Base-by-base conservation (phyloP, 2,329 filamentous ascomycete species). In the Xylariaceae sp. region DNA sequence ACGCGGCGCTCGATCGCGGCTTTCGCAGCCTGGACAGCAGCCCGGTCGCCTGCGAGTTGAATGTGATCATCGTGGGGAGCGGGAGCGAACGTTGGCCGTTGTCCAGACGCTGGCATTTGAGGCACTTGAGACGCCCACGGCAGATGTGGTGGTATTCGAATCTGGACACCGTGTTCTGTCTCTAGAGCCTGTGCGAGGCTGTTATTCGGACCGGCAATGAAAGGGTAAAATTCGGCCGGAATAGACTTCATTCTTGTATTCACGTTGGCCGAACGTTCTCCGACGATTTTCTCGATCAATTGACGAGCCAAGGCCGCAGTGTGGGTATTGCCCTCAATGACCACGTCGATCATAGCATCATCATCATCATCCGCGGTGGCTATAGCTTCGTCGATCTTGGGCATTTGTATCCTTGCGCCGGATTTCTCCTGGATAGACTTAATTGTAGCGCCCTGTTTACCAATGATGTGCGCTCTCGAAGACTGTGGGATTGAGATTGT, bases 171-270 rank as follows among this genome's bases (percentile, higher is more conserved):
- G 58, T 87, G 88, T 57, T 83, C 83, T 55, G 85, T 76, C 72
- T 93, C 88, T 46, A 96, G 79, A 30, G 82, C 81, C 60, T 83
- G 80, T 50, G 91, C 75, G 44, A 84, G 77, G 40, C 82, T 77
- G 69, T 92, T 90, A 70, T 88, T 83, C 8, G 87, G 84, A 42
- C 92, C 92, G 20, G 91, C 88, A 71, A 99, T 87, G 78, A 99
- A 99, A 46, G 93, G 93, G 74, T 94, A 99, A 73, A 94, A 95
- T 70, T 96, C 92, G 21, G 91, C 84, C 6, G 94, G 92, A 55
- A 99, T 88, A 42, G 87, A 86, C 72, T 87, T 91, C 61, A 99
- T 75, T 64, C 89, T 91, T 52, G 91, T 81, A 74, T 84, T 94
- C 67, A 92, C 83, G 63, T 88, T 93, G 50, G 91, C 88, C 47